Evolutionary conservation across 139 green algal species (phyloP), one percentile per base, ranked within the genome.

Genomic region (Tetratostichococcus sp.): DNA sequence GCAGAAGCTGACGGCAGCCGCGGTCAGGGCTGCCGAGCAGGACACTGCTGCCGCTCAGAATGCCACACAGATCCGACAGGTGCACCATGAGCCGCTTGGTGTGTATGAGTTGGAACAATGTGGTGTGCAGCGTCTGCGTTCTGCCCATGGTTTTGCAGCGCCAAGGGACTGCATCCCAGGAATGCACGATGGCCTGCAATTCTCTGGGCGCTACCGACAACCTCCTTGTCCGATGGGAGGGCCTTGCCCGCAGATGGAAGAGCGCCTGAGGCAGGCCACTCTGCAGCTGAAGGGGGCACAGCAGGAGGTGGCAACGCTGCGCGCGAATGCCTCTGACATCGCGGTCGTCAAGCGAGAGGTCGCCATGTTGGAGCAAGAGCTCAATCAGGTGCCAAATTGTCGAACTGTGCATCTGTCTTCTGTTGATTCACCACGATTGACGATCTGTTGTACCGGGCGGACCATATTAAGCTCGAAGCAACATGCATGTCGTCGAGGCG

Each of bases 321-420:
- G 50, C 2, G 50, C 50, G 50, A 26, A 2, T 26, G 50, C 50
- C 14, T 17, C 22, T 8, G 50, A 62, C 26, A 17, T 26, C 11
- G 50, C 50, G 50, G 50, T 2, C 50, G 17, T 26, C 17, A 8
- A 17, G 50, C 50, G 50, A 8, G 14, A 62, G 50, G 19, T 26
- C 19, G 50, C 50, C 50, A 23, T 26, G 11, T 17, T 62, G 82
- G 66, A 39, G 82, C 67, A 80, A 71, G 87, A 92, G 77, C 79
- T 83, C 62, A 88, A 86, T 50, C 90, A 92, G 80, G 87, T 93
- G 28, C 65, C n/a, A n/a, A n/a, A n/a, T n/a, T n/a, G n/a, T n/a
- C n/a, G n/a, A n/a, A 5, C 59, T 67, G 59, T 30, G 26, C 59
- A 67, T n/a, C n/a, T n/a, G n/a, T n/a, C n/a, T n/a, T n/a, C n/a